Evolutionary conservation across 1,284 basidiomycete species (phyloP).

Genomic region (Tausonia pullulans): DNA sequence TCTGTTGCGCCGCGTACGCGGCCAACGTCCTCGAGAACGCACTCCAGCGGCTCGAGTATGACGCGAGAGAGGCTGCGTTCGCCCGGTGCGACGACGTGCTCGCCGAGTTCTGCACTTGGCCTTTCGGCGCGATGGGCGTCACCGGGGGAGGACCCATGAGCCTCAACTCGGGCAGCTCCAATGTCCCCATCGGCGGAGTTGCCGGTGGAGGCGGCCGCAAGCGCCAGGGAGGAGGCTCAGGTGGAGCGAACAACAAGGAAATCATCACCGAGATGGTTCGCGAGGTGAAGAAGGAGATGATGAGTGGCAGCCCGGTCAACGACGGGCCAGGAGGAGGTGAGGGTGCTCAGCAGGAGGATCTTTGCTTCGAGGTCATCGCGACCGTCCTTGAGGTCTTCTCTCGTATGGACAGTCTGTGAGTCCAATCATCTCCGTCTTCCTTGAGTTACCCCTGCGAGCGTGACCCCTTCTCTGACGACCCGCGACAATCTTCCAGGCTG

Average conservation of each 20-base stretch:
- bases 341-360: constrained; percentile 59
- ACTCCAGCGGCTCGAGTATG: constrained; percentile 71
- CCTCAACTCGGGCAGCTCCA: neutral
- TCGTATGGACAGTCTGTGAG: constrained; percentile 49
- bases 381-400: constrained; percentile 83
- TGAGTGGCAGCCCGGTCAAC: constrained; percentile 33
- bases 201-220: constrained; percentile 26
- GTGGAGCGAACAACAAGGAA: constrained; percentile 44
- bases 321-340: constrained; percentile 55
- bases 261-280: constrained; percentile 66
- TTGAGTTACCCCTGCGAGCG: too few species aligned
- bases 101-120: constrained; percentile 79
- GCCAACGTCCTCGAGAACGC: constrained; percentile 93
- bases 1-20: constrained; percentile 72
- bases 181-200: constrained; percentile 12
- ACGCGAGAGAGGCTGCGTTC: constrained; percentile 82
- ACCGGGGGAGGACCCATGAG: constrained; percentile 25
- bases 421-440: too few species aligned
- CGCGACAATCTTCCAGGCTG: too few species aligned
- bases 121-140: constrained; percentile 49
- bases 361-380: constrained; percentile 75
- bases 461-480: too few species aligned
- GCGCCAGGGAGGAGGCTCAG: constrained; percentile 42
- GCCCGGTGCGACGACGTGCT: constrained; percentile 82
- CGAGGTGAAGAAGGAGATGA: constrained; percentile 65